Evolutionary conservation across 148 eudicot genomes (phyloP), one percentile per base, ranked within the genome.

Genomic region (Drosera capensis): DNA sequence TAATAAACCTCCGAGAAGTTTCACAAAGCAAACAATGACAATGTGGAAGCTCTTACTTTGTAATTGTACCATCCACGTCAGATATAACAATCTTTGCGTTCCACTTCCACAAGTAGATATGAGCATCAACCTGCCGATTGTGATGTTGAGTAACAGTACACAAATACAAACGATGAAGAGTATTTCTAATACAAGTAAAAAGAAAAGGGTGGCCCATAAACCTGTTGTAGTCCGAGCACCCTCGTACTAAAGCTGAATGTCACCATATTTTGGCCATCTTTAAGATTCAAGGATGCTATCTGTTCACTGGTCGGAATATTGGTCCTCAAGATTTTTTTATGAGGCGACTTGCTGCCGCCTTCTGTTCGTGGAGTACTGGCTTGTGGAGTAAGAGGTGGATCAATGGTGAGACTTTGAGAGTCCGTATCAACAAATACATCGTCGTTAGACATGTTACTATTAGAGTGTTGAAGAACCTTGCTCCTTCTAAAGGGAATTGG

Each of bases 41-140:
- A 21, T 50, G n/a, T 25, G 30, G 48, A 36, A 46, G 25, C 23
- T 23, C 78, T 67, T 72, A 90, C 99, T 74, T 90, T 49, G 99
- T 90, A 24, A 90, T 90, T 20, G 99, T 90, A 37, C 99, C 99
- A 62, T 90, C 99, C 45, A 90, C 99, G 54, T 90, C 99, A 40
- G 99, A 90, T 55, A 90, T 90, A 23, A 90, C 99, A 43, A 90
- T 90, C 43, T 82, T 54, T 35, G 99, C 71, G 66, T 90, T 90
- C 85, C 85, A 90, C 82, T 81, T 84, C 99, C 99, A 90, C 74
- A 90, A 62, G 75, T 85, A 90, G 34, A 90, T 85, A 71, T 90
- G 95, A 30, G 99, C 99, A 52, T 85, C 88, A 52, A 90, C 99
- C 97, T 90, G 79, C n/a, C n/a, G n/a, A n/a, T n/a, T n/a, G 44